Percentiles rank a stretch among this genome's conserved stretches.
Evolutionary conservation across 495 filamentous ascomycete species (phyloP).

Genomic region (Trichoderma orchidacearum): DNA sequence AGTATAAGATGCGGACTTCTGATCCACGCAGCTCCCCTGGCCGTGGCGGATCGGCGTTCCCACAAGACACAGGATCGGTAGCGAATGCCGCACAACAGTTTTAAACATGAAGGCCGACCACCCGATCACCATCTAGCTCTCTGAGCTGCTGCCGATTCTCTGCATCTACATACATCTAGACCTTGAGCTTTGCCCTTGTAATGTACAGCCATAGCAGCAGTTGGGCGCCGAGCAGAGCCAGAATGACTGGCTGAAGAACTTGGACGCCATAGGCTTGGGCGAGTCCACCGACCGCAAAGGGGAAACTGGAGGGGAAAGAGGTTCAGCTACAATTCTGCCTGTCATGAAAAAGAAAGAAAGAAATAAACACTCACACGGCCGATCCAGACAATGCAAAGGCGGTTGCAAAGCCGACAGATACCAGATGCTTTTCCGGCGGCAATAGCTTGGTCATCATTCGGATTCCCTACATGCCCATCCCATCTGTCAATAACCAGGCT

Average conservation of each 20-base stretch:
- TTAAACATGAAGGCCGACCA: no score
- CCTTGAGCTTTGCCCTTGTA: constrained; percentile 2
- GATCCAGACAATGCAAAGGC: constrained; percentile 71
- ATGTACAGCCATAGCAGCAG: constrained; percentile 37
- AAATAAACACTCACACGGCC: constrained; percentile 26
- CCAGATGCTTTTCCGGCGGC: constrained; percentile 66
- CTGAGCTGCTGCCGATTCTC: neutral
- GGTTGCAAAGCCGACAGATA: constrained; percentile 68
- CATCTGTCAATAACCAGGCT: neutral
- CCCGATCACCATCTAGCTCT: no score
- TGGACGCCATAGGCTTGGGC: constrained; percentile 67
- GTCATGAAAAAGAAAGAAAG: neutral
- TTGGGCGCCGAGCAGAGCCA: constrained; percentile 50
- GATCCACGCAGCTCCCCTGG: no score
- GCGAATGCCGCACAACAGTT: no score
- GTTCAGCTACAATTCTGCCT: neutral
- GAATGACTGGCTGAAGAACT: constrained; percentile 62
- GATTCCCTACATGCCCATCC: neutral
- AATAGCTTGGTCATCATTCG: constrained; percentile 50
- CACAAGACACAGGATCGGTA: no score
- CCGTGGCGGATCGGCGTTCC: no score
- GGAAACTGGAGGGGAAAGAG: constrained; percentile 27
- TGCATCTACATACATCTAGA: neutral
- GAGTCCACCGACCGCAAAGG: constrained; percentile 74
- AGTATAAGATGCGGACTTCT: no score